phyloP scores from a whole-genome alignment of 106 monocot species.

The Gastrodia elata region DNA sequence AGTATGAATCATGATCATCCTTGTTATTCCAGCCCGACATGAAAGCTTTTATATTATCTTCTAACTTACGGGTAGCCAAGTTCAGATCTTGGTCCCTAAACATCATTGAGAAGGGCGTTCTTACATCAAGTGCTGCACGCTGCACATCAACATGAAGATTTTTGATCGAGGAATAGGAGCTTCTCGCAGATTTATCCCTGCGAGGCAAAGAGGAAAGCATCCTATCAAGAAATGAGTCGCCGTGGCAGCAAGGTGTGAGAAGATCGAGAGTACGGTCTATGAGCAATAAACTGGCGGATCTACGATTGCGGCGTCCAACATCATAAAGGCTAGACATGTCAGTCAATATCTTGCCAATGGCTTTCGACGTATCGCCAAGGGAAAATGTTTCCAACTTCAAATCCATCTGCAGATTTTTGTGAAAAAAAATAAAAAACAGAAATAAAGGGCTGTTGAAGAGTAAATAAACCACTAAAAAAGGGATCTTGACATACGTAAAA shows the following conservation, averaged over 20 bases:
- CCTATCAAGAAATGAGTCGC: constrained; percentile 83
- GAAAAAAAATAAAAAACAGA: constrained; percentile 1
- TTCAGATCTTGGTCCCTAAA: constrained; percentile 25
- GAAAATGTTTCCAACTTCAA: constrained; percentile 97
- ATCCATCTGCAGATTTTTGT: constrained; percentile 62
- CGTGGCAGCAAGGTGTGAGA: constrained; percentile 86
- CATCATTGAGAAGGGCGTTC: constrained; percentile 43
- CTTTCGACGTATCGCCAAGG: constrained; percentile 75
- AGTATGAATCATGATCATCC: constrained; percentile 18
- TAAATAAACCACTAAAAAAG: not conserved
- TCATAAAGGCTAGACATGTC: constrained; percentile 99
- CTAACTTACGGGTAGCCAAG: constrained; percentile 17
- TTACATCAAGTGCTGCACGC: constrained; percentile 52
- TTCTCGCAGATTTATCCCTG: constrained; percentile 32
- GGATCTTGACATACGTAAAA: not conserved
- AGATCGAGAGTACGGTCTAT: constrained; percentile 95
- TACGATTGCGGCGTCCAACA: constrained; percentile 81
- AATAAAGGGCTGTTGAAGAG: not conserved
- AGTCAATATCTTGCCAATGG: constrained; percentile 83
- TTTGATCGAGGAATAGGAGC: constrained; percentile 23
- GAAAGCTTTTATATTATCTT: constrained; percentile 58
- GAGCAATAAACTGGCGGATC: constrained; percentile 79
- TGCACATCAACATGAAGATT: constrained; percentile 16
- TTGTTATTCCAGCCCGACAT: constrained; percentile 53
- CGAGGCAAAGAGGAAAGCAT: constrained; percentile 72